Conservation (phyloP, 129 eudicot species). For the Silybum marianum region DNA sequence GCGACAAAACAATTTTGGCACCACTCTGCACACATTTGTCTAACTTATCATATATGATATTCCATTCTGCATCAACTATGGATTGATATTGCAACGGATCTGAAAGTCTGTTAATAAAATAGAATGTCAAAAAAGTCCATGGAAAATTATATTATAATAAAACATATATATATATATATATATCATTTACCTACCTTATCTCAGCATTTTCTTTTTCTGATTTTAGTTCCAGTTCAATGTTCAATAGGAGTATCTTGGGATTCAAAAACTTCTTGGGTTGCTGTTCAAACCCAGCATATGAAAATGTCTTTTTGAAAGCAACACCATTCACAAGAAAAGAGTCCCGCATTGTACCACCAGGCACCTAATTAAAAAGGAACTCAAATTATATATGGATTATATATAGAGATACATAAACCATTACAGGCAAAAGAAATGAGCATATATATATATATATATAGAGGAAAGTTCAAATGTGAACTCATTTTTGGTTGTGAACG, state of each 20-base stretch:
- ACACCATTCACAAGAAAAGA: slow-evolving; percentile 96
- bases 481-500: too few relatives aligned
- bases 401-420: not conserved
- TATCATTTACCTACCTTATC: slow-evolving; percentile 56
- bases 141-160: not conserved
- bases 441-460: not conserved
- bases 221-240: slow-evolving; percentile 93
- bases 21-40: slow-evolving; percentile 95
- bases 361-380: slow-evolving; percentile 53
- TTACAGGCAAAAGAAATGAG: not conserved
- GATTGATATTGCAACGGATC: slow-evolving; percentile 97
- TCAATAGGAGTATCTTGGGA: slow-evolving; percentile 84
- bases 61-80: slow-evolving; percentile 99
- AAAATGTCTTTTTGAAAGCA: slow-evolving; percentile 95
- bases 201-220: slow-evolving; percentile 99
- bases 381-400: not conserved
- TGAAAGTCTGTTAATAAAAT: slow-evolving; percentile 60
- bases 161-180: not conserved
- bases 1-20: slow-evolving; percentile 88
- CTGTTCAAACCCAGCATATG: slow-evolving; percentile 99
- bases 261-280: slow-evolving; percentile 88
- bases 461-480: too few relatives aligned
- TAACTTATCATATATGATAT: slow-evolving; percentile 94
- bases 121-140: not conserved
- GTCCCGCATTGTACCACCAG: slow-evolving; percentile 96